These are phyloP conservation scores for Sarocladium strictum DNA, from an alignment of 2,329 filamentous ascomycete genomes.

Conservation along the genomic window DNA sequence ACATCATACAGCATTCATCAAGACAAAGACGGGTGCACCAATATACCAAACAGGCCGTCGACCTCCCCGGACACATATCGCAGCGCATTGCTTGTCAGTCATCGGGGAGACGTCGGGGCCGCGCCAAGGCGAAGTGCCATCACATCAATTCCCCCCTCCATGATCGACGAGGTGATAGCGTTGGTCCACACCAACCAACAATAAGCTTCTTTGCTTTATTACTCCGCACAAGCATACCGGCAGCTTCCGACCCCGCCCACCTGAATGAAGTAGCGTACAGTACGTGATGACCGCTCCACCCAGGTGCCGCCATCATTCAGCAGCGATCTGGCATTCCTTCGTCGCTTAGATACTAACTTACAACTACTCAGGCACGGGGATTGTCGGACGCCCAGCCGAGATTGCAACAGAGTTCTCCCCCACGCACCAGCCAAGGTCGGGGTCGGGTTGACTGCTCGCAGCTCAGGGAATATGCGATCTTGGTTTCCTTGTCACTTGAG, in stretches of 20 bases:
- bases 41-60: too few relatives aligned
- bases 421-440: not conserved
- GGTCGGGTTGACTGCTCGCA: not conserved
- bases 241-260: too few relatives aligned
- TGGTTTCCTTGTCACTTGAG: too few relatives aligned
- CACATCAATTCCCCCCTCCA: not conserved
- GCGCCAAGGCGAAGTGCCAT: not conserved
- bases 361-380: not conserved
- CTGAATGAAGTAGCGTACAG: not conserved
- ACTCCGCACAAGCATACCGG: not conserved
- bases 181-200: not conserved
- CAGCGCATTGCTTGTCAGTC: too few relatives aligned
- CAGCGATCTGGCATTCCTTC: not conserved
- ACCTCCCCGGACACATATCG: too few relatives aligned
- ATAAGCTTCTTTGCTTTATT: not conserved
- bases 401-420: not conserved
- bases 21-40: too few relatives aligned
- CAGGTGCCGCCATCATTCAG: not conserved
- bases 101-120: not conserved
- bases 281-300: not conserved
- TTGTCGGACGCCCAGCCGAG: not conserved
- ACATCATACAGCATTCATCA: too few relatives aligned
- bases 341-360: not conserved
- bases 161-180: constrained; percentile 3
- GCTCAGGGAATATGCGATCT: not conserved